Conservation (phyloP, 148 eudicot species). For the Pouteria glomerata region DNA sequence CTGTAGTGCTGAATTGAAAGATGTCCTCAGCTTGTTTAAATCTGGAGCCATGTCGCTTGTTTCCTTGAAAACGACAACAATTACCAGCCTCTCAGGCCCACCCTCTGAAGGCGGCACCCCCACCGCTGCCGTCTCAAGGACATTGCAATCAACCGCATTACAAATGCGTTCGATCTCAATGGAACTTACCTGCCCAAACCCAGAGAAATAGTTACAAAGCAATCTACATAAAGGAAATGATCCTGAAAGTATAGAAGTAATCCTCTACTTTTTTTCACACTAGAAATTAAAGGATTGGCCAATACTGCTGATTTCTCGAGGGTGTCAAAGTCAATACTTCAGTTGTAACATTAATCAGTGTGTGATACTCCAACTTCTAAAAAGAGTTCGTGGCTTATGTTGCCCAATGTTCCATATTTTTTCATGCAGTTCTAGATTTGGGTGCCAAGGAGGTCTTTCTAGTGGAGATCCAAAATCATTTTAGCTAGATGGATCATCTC, state of each 20-base stretch:
- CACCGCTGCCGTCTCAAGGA: slow-evolving; percentile 91
- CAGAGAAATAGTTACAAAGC: background rate
- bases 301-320: background rate
- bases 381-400: background rate
- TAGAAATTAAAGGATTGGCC: background rate
- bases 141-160: slow-evolving; percentile 42
- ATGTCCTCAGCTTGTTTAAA: slow-evolving; percentile 37
- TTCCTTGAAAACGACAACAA: slow-evolving; percentile 69
- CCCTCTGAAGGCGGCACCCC: slow-evolving; percentile 80
- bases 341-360: background rate
- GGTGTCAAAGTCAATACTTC: background rate
- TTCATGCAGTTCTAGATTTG: background rate
- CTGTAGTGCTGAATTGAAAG: slow-evolving; percentile 75
- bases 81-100: slow-evolving; percentile 83
- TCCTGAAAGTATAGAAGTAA: background rate
- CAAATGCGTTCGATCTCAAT: slow-evolving; percentile 91
- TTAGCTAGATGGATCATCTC: slow-evolving; percentile 3
- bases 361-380: background rate
- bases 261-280: background rate
- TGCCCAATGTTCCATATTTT: background rate
- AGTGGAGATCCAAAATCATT: background rate
- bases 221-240: background rate
- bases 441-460: background rate
- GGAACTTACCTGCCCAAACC: slow-evolving; percentile 71
- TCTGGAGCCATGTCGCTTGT: slow-evolving; percentile 23